Base-by-base conservation (phyloP, 331 rosid species). In the Cucumis variabilis region DNA sequence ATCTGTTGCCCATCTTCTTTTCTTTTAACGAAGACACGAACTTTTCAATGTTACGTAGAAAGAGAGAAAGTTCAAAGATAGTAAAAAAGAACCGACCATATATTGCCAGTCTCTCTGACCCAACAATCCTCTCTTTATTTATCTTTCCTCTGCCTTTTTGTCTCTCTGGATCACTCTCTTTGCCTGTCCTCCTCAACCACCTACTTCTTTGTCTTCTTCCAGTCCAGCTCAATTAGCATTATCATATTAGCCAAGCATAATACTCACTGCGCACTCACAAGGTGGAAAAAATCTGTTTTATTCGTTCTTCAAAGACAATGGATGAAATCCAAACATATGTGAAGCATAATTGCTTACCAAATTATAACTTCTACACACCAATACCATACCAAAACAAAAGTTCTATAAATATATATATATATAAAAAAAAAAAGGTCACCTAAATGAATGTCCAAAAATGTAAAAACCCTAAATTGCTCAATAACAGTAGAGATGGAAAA, bases 401-500 rank as follows among this genome's bases (percentile, higher is more conserved):
- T 78, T 78, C 41, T 73, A 37, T 14, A 73, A 3, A 73, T 4
- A 37, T 7, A 33, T 33, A n/a, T n/a, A n/a, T n/a, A n/a, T n/a
- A n/a, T n/a, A n/a, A n/a, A n/a, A 8, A 33, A 73, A 46, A 48
- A 24, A 3, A 37, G 7, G 21, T 80, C 27, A 2, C 84, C 69
- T 13, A 27, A 17, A 58, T 58, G 70, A 81, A 58, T 58, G 70
- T 17, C 70, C 50, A 58, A 28, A 81, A 58, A 37, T 19, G 87
- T 33, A 62, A 28, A 25, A 84, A 50, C 63, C 17, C 33, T n/a
- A 70, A 30, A 51, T 55, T 23, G 44, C 27, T 86, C 27, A 14
- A 21, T 86, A 75, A 58, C 82, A 69, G 65, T 20, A 82, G 21
- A 87, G 82, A 69, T 48, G 68, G 69, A 16, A 85, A 84, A 89